phyloP scores from a whole-genome alignment of 371 early-diverging fungal species.

The Paramicrosporidium saccamoebae region DNA sequence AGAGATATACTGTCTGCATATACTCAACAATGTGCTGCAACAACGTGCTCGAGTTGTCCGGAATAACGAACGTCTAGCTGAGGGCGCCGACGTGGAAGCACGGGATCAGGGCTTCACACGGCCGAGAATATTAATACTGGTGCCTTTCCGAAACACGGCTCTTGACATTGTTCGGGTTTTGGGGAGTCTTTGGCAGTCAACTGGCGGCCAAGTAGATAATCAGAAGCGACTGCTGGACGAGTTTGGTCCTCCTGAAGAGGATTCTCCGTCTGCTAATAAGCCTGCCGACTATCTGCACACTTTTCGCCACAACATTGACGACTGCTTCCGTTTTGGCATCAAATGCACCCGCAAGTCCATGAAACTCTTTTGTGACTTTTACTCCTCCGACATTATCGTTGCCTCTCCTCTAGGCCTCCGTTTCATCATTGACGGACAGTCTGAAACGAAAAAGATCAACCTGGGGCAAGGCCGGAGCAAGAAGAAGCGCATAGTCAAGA shows the following conservation, averaged over 20 bases:
- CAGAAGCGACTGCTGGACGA: conserved; percentile 39
- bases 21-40: too few relatives aligned
- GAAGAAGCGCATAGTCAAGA: conserved; percentile 23
- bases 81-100: conserved; percentile 17
- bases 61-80: too few relatives aligned
- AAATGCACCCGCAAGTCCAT: conserved; percentile 47
- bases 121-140: conserved; percentile 54
- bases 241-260: conserved; percentile 10
- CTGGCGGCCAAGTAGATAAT: conserved; percentile 39
- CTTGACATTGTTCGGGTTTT: conserved; percentile 36
- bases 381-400: conserved; percentile 56
- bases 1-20: too few relatives aligned
- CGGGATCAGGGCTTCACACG: conserved; percentile 85
- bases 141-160: conserved; percentile 56
- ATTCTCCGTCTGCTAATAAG: conserved; percentile 14
- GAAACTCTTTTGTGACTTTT: conserved; percentile 55
- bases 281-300: conserved; percentile 43
- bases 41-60: too few relatives aligned
- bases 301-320: conserved; percentile 78
- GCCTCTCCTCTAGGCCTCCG: conserved; percentile 72
- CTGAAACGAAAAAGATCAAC: neutral
- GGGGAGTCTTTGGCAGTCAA: conserved; percentile 29
- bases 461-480: conserved; percentile 1
- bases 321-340: conserved; percentile 73
- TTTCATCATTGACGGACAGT: conserved; percentile 21